Evolutionary conservation across 2,329 filamentous ascomycete species (phyloP), one percentile per base, ranked within the genome.

Genomic region (Fusarium sp.): DNA sequence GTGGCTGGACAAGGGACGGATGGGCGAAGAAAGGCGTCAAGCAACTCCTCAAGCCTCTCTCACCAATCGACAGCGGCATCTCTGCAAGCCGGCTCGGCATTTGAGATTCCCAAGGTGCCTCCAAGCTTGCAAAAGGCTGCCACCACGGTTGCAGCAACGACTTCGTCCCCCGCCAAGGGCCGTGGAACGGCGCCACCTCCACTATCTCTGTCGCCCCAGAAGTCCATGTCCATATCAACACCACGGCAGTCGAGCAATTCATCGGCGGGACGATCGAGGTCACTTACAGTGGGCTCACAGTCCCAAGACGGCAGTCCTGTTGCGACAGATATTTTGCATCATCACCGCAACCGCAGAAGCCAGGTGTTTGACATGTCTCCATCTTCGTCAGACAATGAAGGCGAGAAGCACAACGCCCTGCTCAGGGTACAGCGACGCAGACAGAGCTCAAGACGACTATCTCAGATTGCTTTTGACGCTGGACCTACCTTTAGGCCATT

Each of bases 331-430:
- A 90, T 93, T 61, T 88, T 94, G 64, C 90, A 93, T 50, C 90
- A 92, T 60, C 95, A 98, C 79, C 92, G 95, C 78, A 98, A 98
- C 82, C 92, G 97, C 43, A 91, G 95, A 76, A 98, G 96, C 80
- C 97, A 98, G 79, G 93, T 98, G 3, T 95, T 98, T 77, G 96
- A 98, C 81, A 93, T 98, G 84, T 99, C 97, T 3, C 97, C 97
- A 4, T 98, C 97, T 0, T 98, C 96, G 0, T 99, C 97, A 0
- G 97, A 99, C 80, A 99, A 97, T 69, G 97, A 99, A 83, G 95
- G 97, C 59, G 94, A 96, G 52, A 94, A 97, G 78, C 94, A 95
- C 9, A 98, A 95, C 81, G 95, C 94, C 1, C 87, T 98, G 12
- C 88, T 99, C 50, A 94, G 97, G 61, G 96, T 99, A 5, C 97